Conservation (phyloP, 2,329 filamentous ascomycete species). For the Aspergillus ibericus region DNA sequence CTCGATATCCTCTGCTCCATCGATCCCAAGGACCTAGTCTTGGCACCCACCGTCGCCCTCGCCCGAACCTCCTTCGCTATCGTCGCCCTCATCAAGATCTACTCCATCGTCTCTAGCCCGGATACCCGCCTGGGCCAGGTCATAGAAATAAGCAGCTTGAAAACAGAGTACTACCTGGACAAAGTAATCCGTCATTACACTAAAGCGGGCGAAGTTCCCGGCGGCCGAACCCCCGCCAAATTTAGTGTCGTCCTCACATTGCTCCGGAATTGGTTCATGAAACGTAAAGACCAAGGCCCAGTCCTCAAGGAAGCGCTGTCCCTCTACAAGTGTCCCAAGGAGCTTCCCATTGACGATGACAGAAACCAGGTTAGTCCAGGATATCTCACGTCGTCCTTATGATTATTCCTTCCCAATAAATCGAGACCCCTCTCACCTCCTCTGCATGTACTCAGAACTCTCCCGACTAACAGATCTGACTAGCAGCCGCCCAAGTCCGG, state of each 20-base stretch:
- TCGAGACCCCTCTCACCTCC: background rate
- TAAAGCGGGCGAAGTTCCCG: constrained; percentile 62
- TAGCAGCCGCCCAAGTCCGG: constrained; percentile 14
- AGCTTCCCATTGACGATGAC: background rate
- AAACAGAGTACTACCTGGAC: constrained; percentile 66
- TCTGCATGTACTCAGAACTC: background rate
- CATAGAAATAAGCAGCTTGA: constrained; percentile 67
- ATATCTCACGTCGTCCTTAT: background rate
- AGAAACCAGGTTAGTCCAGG: constrained; percentile 8
- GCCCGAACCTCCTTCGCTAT: constrained; percentile 71
- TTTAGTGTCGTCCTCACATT: constrained; percentile 70
- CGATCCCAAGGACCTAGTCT: constrained; percentile 59
- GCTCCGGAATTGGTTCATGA: constrained; percentile 67
- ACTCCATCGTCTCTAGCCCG: constrained; percentile 64
- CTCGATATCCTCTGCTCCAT: constrained; percentile 66
- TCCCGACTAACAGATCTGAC: background rate
- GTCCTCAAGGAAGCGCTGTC: constrained; percentile 27
- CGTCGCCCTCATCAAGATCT: constrained; percentile 72
- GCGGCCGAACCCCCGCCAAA: constrained; percentile 66
- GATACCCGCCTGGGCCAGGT: constrained; percentile 68
- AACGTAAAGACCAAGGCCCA: constrained; percentile 44
- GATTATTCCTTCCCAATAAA: background rate
- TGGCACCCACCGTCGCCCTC: constrained; percentile 68
- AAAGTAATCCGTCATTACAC: constrained; percentile 68
- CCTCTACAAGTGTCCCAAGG: background rate